Evolutionary conservation across 2,329 filamentous ascomycete species (phyloP).

Genomic region (Phaeosphaeria sp.): DNA sequence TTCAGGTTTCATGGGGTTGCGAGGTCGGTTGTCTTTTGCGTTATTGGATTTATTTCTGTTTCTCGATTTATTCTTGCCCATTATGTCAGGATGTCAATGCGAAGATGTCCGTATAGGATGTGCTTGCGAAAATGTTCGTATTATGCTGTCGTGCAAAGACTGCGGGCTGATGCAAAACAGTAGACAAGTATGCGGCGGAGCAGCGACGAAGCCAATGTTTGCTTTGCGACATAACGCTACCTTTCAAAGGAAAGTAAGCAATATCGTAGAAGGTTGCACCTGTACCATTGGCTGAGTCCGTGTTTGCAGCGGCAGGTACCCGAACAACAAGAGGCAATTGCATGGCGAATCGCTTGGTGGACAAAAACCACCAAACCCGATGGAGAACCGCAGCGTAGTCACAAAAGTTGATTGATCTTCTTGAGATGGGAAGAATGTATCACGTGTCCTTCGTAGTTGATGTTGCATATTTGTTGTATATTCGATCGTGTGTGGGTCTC

Average conservation of each 20-base stretch:
- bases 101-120: conserved; percentile 33
- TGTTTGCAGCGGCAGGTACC: neutral
- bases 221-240: neutral
- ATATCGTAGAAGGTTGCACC: neutral
- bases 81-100: conserved; percentile 19
- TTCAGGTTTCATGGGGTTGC: conserved; percentile 1
- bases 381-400: neutral
- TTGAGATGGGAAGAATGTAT: neutral
- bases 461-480: neutral
- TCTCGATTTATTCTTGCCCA: conserved; percentile 23
- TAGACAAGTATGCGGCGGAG: neutral
- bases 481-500: conserved; percentile 1
- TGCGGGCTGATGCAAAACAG: conserved; percentile 2
- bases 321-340: neutral
- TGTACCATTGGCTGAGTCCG: neutral
- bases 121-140: conserved; percentile 27
- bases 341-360: neutral
- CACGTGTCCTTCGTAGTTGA: neutral
- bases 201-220: neutral
- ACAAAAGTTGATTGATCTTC: neutral
- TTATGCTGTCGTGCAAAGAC: conserved; percentile 29
- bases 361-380: too few species aligned
- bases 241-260: conserved; percentile 16
- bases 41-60: conserved; percentile 8
- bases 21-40: neutral